These are phyloP conservation scores for Trichoderma atrobrunneum DNA, from an alignment of 2,329 filamentous ascomycete genomes.

Conservation along the genomic window DNA sequence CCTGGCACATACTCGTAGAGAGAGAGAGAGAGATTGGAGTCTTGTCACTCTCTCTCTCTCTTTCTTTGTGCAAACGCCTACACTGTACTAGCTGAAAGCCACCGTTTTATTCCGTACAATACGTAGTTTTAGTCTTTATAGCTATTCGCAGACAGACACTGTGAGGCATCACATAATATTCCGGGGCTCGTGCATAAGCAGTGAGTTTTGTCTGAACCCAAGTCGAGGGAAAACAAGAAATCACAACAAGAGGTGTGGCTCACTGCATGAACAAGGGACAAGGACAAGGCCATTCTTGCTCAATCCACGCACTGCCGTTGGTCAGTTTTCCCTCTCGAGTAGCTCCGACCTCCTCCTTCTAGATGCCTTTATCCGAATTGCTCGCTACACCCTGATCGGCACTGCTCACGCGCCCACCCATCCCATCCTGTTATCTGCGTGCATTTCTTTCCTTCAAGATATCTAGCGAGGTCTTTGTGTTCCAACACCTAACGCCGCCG, in stretches of 20 bases:
- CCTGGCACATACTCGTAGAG: neutral
- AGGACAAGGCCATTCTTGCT: neutral
- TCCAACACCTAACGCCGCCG: neutral
- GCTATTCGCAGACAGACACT: neutral
- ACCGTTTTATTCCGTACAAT: neutral
- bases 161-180: neutral
- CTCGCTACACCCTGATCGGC: neutral
- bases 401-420: conserved; percentile 1
- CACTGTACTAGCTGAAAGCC: neutral
- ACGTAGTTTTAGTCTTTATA: neutral
- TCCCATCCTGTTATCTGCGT: neutral
- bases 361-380: neutral
- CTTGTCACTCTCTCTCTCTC: neutral
- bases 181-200: neutral
- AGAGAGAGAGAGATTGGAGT: neutral
- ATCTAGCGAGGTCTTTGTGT: neutral
- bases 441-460: neutral
- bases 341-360: neutral
- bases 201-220: neutral
- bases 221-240: neutral
- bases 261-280: neutral
- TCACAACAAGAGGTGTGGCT: neutral
- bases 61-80: neutral
- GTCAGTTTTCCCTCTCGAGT: neutral
- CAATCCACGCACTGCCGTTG: neutral